Conservation (phyloP, 2,329 filamentous ascomycete species). For the Cladosporium sp. region DNA sequence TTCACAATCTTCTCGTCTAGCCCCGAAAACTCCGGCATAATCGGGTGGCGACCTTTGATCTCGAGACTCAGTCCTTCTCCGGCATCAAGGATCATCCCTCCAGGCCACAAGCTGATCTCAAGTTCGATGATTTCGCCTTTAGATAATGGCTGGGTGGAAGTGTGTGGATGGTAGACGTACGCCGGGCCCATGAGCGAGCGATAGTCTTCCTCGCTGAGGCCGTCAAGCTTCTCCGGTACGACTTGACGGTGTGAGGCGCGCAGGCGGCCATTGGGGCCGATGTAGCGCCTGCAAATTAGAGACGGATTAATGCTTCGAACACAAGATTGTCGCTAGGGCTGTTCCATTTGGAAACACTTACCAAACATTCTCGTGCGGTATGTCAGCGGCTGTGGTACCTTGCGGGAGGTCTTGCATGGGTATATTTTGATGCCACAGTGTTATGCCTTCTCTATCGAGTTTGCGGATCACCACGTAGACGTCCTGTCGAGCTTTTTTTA, state of each 20-base stretch:
- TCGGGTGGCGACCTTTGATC: slow-evolving; percentile 16
- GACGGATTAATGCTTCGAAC: neutral
- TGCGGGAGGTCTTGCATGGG: slow-evolving; percentile 14
- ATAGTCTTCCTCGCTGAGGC: neutral
- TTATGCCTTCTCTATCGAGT: neutral
- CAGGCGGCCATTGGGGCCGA: neutral
- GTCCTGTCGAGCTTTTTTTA: neutral
- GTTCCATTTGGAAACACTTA: neutral
- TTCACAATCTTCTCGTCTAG: neutral
- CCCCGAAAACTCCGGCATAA: neutral
- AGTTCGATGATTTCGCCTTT: slow-evolving; percentile 47
- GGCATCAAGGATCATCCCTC: slow-evolving; percentile 49
- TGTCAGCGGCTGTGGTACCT: neutral
- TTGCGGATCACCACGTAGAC: slow-evolving; percentile 5
- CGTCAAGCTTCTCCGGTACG: neutral
- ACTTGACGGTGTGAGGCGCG: neutral
- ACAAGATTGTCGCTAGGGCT: neutral
- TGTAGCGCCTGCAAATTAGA: neutral
- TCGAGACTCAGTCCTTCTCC: slow-evolving; percentile 36
- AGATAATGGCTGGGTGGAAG: neutral
- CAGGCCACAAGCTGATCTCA: slow-evolving; percentile 52
- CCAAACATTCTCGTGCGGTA: neutral
- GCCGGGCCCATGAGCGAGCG: neutral
- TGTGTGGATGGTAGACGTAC: neutral
- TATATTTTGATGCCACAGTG: slow-evolving; percentile 17